Evolutionary conservation across 768 basidiomycete species (phyloP), one percentile per base, ranked within the genome.

Genomic region (Tricholoma flavovirens): DNA sequence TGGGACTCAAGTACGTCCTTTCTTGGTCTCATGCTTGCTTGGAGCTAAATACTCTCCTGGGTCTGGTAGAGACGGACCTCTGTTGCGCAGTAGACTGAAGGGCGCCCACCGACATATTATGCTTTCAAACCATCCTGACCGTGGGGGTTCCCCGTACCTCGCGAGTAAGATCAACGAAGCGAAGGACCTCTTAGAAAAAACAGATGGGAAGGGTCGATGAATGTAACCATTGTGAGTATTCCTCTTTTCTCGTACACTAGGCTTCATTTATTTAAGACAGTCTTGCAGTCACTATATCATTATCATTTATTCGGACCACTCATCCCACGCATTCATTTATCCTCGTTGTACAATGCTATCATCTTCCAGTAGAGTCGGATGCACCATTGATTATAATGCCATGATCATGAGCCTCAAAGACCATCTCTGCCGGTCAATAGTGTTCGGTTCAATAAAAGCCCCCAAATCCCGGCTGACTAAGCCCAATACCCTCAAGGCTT

Each of bases 81-180:
- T 76, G 55, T 74, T 96, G n/a, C 81, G 83, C n/a, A 82, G 68
- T 53, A 84, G 78, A 69, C 69, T 98, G 56, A 98, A 98, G 74
- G 96, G 98, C 63, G 94, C 97, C 0, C 97, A 99, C 73, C 85
- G 96, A 54, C 83, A 88, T 35, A 90, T 99, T 62, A 99, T 99
- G 97, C 81, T 98, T 51, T 90, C 93, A 26, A 99, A 99, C 73
- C 97, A 99, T 74, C 97, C 97, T 10, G 97, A 99, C 77, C 81
- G 97, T 59, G 97, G 97, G 32, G 97, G 97, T 29, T 91, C 94
- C n/a, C 97, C 97, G 6, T 99, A 98, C 72, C 75, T 98, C 50
- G 95, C 97, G 11, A 94, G 93, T 66, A 98, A 99, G 80, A 96
- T 98, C 59, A 99, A 99, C 71, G 97, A 99, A 67, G 97, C 96